Evolutionary conservation across 2,329 filamentous ascomycete species (phyloP).

Genomic region (Thelonectria blattea): DNA sequence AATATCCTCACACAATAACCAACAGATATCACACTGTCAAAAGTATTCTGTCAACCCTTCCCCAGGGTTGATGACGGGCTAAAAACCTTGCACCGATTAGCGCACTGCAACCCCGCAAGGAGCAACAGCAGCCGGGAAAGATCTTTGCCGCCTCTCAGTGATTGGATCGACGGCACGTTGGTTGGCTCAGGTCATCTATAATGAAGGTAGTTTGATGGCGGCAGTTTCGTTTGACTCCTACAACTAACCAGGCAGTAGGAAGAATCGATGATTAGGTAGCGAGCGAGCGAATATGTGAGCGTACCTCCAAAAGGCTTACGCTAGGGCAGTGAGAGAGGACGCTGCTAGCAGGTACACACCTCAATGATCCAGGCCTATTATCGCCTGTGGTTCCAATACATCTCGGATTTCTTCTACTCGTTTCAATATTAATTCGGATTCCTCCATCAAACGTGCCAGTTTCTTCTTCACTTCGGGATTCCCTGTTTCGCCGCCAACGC

Average conservation of each 20-base stretch:
- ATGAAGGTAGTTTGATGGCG: no score
- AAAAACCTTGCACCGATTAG: neutral
- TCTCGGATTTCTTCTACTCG: no score
- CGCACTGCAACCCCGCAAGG: neutral
- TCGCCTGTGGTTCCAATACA: no score
- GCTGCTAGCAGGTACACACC: no score
- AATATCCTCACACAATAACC: neutral
- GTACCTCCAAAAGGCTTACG: no score
- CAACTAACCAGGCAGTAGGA: no score
- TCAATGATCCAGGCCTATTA: no score
- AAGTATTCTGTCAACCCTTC: neutral
- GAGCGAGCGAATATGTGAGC: no score
- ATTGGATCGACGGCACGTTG: conserved; percentile 1
- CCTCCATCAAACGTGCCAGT: neutral
- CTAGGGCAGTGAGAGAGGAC: no score
- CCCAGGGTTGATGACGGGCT: neutral
- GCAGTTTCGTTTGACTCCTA: neutral
- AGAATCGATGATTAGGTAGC: no score
- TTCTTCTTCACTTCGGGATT: neutral
- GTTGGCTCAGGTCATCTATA: neutral
- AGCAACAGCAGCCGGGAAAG: conserved; percentile 9
- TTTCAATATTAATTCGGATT: neutral
- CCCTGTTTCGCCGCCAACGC: neutral
- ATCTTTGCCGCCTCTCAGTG: conserved; percentile 17
- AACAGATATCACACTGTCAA: neutral